These are phyloP conservation scores for Powellomyces hirtus DNA, from an alignment of 192 early-diverging fungal genomes.

Conservation along the genomic window DNA sequence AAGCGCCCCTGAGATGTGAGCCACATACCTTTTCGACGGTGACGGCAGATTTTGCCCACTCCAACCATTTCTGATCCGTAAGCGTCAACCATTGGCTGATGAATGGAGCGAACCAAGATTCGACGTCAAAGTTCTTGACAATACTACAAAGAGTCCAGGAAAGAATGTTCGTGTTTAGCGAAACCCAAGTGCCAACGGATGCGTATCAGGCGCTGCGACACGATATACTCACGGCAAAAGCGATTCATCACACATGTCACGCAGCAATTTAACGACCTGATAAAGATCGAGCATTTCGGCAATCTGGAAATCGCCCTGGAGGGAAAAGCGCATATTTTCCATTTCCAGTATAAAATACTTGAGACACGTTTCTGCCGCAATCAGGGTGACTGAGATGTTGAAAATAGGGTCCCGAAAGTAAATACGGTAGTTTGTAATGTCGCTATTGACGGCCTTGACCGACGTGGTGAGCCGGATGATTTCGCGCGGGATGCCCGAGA, in stretches of 20 bases:
- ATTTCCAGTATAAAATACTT: constrained; percentile 37
- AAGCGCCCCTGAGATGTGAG: not conserved
- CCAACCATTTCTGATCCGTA: constrained; percentile 61
- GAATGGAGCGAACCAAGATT: constrained; percentile 67
- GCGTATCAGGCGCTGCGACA: too few relatives aligned
- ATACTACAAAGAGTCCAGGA: constrained; percentile 10
- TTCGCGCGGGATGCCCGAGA: constrained; percentile 8
- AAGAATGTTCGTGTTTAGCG: not conserved
- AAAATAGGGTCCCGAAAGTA: constrained; percentile 34
- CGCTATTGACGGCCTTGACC: constrained; percentile 27
- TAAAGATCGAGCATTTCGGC: constrained; percentile 42
- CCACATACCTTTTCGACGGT: constrained; percentile 60
- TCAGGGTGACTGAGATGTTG: constrained; percentile 6
- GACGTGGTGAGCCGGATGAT: constrained; percentile 22
- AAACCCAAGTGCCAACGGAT: constrained; percentile 16
- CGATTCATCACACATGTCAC: constrained; percentile 31
- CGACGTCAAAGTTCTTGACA: constrained; percentile 61
- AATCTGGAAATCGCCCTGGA: constrained; percentile 20
- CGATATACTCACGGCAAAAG: constrained; percentile 24
- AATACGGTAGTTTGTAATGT: constrained; percentile 24
- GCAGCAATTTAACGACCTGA: constrained; percentile 25
- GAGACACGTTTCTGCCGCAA: constrained; percentile 45
- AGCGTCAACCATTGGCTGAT: constrained; percentile 65
- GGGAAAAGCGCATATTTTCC: constrained; percentile 31
- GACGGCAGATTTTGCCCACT: constrained; percentile 70